Evolutionary conservation across 345 rosid species (phyloP), one percentile per base, ranked within the genome.

Genomic region (Luvunga scandens): DNA sequence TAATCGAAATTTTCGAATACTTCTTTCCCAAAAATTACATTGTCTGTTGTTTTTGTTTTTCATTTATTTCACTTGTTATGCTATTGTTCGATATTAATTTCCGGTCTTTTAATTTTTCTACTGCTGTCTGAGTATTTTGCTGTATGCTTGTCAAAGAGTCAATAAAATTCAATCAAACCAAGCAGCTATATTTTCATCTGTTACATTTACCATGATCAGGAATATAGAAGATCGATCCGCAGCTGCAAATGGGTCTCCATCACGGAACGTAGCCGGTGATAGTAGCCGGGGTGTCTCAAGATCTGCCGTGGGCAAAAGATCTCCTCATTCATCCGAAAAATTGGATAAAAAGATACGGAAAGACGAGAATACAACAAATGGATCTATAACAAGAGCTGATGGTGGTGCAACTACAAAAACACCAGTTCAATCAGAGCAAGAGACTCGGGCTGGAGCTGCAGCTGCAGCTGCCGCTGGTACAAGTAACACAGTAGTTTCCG

Each of bases 241-340:
- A 42, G 78, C 85, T 71, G 78, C 78, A 63, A 90, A 77, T 85
- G 90, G 88, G 76, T 89, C 89, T 71, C 90, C 90, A 62, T 81
- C 91, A 18, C 82, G 87, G 69, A 82, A 86, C 69, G 1, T 10
- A 30, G 34, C 42, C 0, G 79, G 76, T 77, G 81, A 50, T 66
- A 81, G 82, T 21, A 80, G 77, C 62, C 60, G 89, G 67, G 82
- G 78, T 78, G 83, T 79, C 56, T 85, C 92, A 53, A 91, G 92
- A 91, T 88, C 90, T 84, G 67, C 80, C 5, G 83, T 77, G 0
- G 86, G 81, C 34, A 91, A 88, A 81, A 57, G 86, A 81, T 86
- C 91, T 79, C 86, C 89, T 78, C 80, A 90, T 2, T 81, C 89
- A 31, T 84, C 87, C 1, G 92, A 89, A 31, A 88, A 81, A 75